Percentiles rank a stretch among this genome's conserved stretches.
Conservation (phyloP, 371 early-diverging fungal genomes). For the Lichtheimia corymbifera region DNA sequence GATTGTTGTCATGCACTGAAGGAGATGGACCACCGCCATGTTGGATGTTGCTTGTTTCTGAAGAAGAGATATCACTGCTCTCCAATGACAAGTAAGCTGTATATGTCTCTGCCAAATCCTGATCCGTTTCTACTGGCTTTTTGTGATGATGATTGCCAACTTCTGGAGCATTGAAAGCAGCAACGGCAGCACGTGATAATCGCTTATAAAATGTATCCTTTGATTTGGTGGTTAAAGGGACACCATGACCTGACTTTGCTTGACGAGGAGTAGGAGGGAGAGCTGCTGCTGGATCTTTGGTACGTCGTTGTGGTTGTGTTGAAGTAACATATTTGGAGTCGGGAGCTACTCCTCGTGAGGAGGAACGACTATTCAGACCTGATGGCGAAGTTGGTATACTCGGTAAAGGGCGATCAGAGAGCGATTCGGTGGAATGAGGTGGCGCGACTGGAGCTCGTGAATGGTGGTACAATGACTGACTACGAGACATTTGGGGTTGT, state of each 20-base stretch:
- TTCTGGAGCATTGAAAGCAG: too few relatives aligned
- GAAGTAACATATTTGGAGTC: too few relatives aligned
- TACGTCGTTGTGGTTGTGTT: too few relatives aligned
- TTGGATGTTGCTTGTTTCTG: neutral
- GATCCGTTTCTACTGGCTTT: neutral
- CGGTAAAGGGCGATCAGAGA: slow-evolving; percentile 5
- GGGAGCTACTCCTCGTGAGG: too few relatives aligned
- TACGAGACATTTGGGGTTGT: neutral
- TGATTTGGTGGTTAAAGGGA: neutral
- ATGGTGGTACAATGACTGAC: slow-evolving; percentile 5
- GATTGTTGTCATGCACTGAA: neutral
- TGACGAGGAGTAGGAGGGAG: neutral
- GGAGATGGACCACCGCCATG: neutral
- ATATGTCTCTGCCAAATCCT: neutral
- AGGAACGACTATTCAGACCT: too few relatives aligned
- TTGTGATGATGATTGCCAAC: too few relatives aligned
- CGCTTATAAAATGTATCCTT: slow-evolving; percentile 6
- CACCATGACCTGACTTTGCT: neutral
- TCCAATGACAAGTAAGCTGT: slow-evolving; percentile 3
- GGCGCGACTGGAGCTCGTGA: neutral
- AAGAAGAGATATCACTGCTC: neutral
- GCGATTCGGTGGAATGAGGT: neutral
- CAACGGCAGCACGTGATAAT: slow-evolving; percentile 1
- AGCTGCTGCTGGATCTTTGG: too few relatives aligned
- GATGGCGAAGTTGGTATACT: neutral